These are phyloP conservation scores for Talaromyces verruculosus DNA, from an alignment of 2,329 filamentous ascomycete genomes.

Conservation along the genomic window DNA sequence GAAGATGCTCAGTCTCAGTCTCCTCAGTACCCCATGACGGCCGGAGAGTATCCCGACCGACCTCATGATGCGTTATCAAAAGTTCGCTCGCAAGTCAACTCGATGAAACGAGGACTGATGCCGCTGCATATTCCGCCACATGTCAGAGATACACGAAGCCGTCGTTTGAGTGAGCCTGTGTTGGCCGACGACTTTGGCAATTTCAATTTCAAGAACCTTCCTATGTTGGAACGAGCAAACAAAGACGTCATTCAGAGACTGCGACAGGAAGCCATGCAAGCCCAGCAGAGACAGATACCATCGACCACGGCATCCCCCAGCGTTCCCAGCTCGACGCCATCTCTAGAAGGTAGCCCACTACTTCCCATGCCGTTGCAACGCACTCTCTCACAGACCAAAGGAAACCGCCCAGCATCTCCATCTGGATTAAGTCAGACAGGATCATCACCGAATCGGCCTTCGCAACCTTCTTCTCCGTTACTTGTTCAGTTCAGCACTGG, in stretches of 20 bases:
- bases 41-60: constrained; percentile 78
- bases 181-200: constrained; percentile 89
- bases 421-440: constrained; percentile 75
- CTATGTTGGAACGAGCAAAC: constrained; percentile 95
- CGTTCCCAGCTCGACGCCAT: constrained; percentile 58
- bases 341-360: constrained; percentile 81
- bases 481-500: constrained; percentile 93
- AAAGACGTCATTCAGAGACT: constrained; percentile 98
- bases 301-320: constrained; percentile 32
- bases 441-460: constrained; percentile 81
- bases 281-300: constrained; percentile 54
- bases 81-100: constrained; percentile 81
- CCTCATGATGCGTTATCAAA: constrained; percentile 93
- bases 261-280: constrained; percentile 81
- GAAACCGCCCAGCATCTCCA: constrained; percentile 80
- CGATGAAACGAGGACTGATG: constrained; percentile 88
- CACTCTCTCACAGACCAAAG: constrained; percentile 79
- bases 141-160: constrained; percentile 83
- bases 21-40: constrained; percentile 67
- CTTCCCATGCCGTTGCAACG: constrained; percentile 77
- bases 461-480: constrained; percentile 82
- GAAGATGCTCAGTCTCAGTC: constrained; percentile 81
- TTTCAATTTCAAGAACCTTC: constrained; percentile 96
- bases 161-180: constrained; percentile 86
- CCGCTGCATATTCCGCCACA: constrained; percentile 95